Base-by-base conservation (phyloP, 345 rosid species). In the Gossypium stocksii region DNA sequence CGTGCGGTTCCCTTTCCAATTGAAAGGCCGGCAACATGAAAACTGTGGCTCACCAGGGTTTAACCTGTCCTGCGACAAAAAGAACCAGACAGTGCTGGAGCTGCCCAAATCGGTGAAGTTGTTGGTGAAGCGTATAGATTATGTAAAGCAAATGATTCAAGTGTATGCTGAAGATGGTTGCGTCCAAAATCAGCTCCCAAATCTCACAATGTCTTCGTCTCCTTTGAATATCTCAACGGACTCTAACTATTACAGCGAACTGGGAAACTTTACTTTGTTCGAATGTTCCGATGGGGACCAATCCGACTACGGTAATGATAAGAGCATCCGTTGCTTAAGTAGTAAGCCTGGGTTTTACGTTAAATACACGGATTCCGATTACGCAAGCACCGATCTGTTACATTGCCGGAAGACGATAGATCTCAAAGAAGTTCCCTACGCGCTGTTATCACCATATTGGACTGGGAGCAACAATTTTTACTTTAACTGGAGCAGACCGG, bases 191-290 rank as follows among this genome's bases (percentile, higher is more conserved):
- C 74, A 71, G 34, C 74, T 71, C 38, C 51, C 0, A 54, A 53
- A 71, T 34, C 74, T 71, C 34, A 56, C 1, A 2, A 6, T 71
- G 13, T 54, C 64, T 5, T 25, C 3, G 7, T 71, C 74, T 2
- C 51, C 34, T 20, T 71, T 54, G 52, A 12, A 0, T 9, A 0
- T 71, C 64, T 5, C 1, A 9, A 0, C 14, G 3, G 2, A 3
- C 9, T 0, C 0, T 8, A 4, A 4, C n/a, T 15, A 3, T 29
- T 1, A 9, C 44, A 4, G 1, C 3, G 0, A 0, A 15, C 52
- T 1, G 25, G 0, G 1, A 56, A 71, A 71, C 66, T 34, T 0
- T 34, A 17, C 68, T 19, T 9, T 63, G 68, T 63, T 63, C 25
- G 7, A 38, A n/a, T 63, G 68, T 17, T 9, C 48, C 6, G 25